Base-by-base conservation (phyloP, 2,329 filamentous ascomycete genomes). In the Escovopsis sp. region DNA sequence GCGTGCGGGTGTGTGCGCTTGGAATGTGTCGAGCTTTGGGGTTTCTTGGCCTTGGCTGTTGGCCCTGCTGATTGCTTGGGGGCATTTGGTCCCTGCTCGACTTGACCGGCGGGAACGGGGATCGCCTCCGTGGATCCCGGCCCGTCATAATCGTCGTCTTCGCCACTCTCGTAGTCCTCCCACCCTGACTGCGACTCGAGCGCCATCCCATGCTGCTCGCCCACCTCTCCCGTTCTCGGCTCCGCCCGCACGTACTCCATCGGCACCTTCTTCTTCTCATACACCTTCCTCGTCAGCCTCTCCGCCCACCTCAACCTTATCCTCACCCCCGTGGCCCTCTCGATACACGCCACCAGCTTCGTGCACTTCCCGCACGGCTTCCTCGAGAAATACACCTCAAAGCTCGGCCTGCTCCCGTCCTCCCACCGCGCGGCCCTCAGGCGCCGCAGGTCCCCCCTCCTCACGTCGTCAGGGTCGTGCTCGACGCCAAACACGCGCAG, bases 361-460 rank as follows among this genome's bases (percentile, higher is more conserved):
- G 40, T 43, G 37, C 56, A 60, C 0, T 40, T 39, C 0, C 2
- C 5, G 31, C 56, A 60, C n/a, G 53, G 48, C 27, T 47, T 52
- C 4, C 56, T 40, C 1, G 56, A 59, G 9, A 59, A 56, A 40
- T 52, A 55, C 0, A 60, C 46, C 21, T 58, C 55, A 15, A 60
- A 48, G 1, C 35, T 18, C 0, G 53, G 55, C 2, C 40, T 41
- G 0, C 45, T 40, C 8, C 48, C 52, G 28, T 53, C 45, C 2
- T 43, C 41, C 50, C 48, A 56, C 1, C 36, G 21, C 5, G 34
- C 45, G 1, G 28, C 9, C 2, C 44, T 42, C 5, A 60, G 47
- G 7, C 27, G 23, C 3, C 27, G 19, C 5, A 59, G 45, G 0
- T 51, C 43, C 1, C 35, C 31, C 6, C 35, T 21, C 0, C 41